Base-by-base conservation (phyloP, 116 monocot species). In the Papilionanthe hybrid region DNA sequence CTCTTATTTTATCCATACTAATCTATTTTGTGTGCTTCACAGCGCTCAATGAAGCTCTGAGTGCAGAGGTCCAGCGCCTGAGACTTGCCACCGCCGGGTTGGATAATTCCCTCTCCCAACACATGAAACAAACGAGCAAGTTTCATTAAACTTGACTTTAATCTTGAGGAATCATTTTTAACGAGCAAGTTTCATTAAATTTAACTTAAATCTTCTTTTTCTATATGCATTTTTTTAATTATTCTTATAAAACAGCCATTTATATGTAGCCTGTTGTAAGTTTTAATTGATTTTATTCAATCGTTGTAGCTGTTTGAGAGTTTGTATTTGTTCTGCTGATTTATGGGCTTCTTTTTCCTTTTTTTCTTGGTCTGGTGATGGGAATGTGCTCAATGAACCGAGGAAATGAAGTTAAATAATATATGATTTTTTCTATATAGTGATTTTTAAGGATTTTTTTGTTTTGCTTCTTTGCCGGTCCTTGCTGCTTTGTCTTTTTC, bases 1-100 rank as follows among this genome's bases (percentile, higher is more conserved):
- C 37, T 37, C 37, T 37, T 37, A 37, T 37, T 37, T 4, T 37
- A 37, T 37, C 4, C 37, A 37, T 47, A 47, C 1, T 47, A 47
- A 47, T 47, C 10, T 10, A 47, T 47, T n/a, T 47, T 47, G 47
- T 28, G 47, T 75, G 47, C 47, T 75, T 45, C 7, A 18, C 76
- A 67, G 60, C 79, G 72, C 77, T 80, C 49, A 78, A 80, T 83
- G 53, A 42, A 28, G 66, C 20, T 12, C 48, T 78, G 19, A 5
- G 68, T 73, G 72, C 20, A 42, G 69, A 49, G 44, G 47, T 80
- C 41, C 63, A 75, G 32, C 83, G 60, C 30, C 74, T 55, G 75
- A 77, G 56, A 55, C 55, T 77, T 11, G 77, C 77, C 20, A 56
- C 53, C 17, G 30, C 55, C 6, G 55, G 56, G 43, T 55, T 77